Base-by-base conservation (phyloP, 345 rosid genomes). In the Gossypium thurberi region DNA sequence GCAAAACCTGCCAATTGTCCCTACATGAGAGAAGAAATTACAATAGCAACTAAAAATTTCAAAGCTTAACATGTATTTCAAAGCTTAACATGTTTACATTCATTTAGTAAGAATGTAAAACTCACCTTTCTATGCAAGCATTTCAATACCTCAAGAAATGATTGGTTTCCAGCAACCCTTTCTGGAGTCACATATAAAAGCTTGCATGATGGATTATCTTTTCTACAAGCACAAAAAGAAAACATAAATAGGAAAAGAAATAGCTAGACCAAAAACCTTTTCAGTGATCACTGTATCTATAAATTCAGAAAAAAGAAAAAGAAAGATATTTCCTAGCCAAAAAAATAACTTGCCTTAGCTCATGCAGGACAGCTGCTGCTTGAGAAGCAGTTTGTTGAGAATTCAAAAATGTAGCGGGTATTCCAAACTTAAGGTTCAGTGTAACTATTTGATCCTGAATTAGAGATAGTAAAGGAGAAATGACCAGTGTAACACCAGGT, bases 141-240 rank as follows among this genome's bases (percentile, higher is more conserved):
- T 79, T 79, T 88, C 68, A 94, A 78, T 28, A 82, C 76, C 78
- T 90, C 84, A 80, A 83, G 66, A 85, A 94, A 90, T 71, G 81
- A 74, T 52, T 78, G 62, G 72, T 89, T 94, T 71, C 99, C 98
- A 28, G 80, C 96, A 37, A 85, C 85, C 88, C 91, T 89, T 80
- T 92, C 97, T 75, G 96, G 98, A 74, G 98, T 94, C 78, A 92
- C 97, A 71, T 94, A 92, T 69, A 94, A 82, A 76, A 92, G 97
- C 80, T 89, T 92, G 84, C 97, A 90, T 20, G 89, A 90, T 40
- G 98, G 97, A 51, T 83, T 86, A 71, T 86, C 97, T 69, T 81
- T 87, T 78, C 97, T 85, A 74, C 73, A 71, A 71, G 65, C 76
- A 76, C 48, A 52, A 77, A 70, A 51, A 55, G 56, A 47, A 43